phyloP scores from a whole-genome alignment of 1,284 basidiomycete genomes.

The Leccinum pachyderme region DNA sequence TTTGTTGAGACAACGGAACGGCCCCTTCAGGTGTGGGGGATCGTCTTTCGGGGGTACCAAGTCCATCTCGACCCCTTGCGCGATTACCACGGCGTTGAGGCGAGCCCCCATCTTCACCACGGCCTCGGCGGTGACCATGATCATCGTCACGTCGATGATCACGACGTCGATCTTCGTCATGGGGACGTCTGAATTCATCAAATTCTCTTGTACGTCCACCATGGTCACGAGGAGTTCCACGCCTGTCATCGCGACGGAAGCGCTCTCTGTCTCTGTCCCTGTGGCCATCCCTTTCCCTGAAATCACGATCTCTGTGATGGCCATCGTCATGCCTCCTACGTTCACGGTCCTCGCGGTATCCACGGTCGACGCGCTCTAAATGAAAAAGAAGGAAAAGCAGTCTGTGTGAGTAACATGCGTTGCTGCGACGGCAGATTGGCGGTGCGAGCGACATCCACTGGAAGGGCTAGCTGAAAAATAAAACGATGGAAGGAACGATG shows the following conservation, averaged over 20 bases:
- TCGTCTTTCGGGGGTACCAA: conserved; percentile 72
- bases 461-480: conserved; percentile 60
- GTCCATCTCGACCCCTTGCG: conserved; percentile 47
- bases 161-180: conserved; percentile 48
- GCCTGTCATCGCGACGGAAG: conserved; percentile 43
- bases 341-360: conserved; percentile 52
- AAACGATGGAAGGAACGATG: conserved; percentile 48
- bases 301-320: conserved; percentile 50
- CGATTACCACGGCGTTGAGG: conserved; percentile 39
- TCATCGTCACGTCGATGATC: conserved; percentile 50
- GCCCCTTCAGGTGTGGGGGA: conserved; percentile 91
- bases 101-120: conserved; percentile 37
- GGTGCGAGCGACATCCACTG: conserved; percentile 36
- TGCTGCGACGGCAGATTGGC: conserved; percentile 40
- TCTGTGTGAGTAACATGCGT: conserved; percentile 49
- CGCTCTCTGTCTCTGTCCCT: conserved; percentile 40
- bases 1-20: conserved; percentile 80
- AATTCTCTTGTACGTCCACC: conserved; percentile 40
- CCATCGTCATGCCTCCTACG: conserved; percentile 52
- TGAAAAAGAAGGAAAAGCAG: conserved; percentile 42
- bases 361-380: conserved; percentile 46
- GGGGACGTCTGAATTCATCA: conserved; percentile 43
- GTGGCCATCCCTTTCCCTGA: conserved; percentile 38
- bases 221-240: conserved; percentile 35
- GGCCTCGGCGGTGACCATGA: conserved; percentile 34